These are phyloP conservation scores for Cryptosporidium felis DNA, from an alignment of 169 alveolate species.

Conservation along the genomic window DNA sequence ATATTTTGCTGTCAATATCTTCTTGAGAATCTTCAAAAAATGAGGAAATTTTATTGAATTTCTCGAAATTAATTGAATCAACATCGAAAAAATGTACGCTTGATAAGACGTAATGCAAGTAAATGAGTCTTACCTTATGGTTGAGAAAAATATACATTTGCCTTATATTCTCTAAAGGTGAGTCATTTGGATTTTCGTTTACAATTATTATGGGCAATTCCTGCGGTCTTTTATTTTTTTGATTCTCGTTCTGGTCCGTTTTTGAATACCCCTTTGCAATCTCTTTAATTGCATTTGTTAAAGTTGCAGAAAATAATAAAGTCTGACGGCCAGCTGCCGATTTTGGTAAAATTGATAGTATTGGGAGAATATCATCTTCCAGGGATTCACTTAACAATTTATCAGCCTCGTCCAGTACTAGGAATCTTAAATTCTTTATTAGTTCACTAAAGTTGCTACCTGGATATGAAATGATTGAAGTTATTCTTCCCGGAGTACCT, in stretches of 20 bases:
- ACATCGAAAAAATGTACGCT: constrained; percentile 23
- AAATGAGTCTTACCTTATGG: constrained; percentile 50
- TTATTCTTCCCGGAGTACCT: constrained; percentile 97
- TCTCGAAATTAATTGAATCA: constrained; percentile 22
- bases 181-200: constrained; percentile 54
- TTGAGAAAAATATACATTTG: constrained; percentile 55
- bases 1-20: constrained; percentile 20
- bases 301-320: constrained; percentile 96
- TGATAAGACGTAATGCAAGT: constrained; percentile 25
- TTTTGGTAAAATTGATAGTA: constrained; percentile 80
- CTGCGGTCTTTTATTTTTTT: constrained; percentile 6
- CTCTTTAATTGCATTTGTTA: constrained; percentile 88
- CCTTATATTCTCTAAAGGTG: constrained; percentile 39
- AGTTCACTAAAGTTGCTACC: constrained; percentile 78
- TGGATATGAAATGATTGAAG: constrained; percentile 77
- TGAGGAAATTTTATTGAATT: constrained; percentile 5
- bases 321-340: constrained; percentile 87
- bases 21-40: constrained; percentile 40
- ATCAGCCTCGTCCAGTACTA: constrained; percentile 98
- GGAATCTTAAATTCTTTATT: constrained; percentile 84
- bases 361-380: constrained; percentile 80
- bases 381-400: constrained; percentile 86
- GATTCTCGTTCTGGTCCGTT: neutral
- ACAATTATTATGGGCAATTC: constrained; percentile 49
- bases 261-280: neutral